A percentile compares a stretch with the other conserved stretches of the same genome.
phyloP scores from a whole-genome alignment of 208 protist genomes.

The Trichomonas vaginalis region DNA sequence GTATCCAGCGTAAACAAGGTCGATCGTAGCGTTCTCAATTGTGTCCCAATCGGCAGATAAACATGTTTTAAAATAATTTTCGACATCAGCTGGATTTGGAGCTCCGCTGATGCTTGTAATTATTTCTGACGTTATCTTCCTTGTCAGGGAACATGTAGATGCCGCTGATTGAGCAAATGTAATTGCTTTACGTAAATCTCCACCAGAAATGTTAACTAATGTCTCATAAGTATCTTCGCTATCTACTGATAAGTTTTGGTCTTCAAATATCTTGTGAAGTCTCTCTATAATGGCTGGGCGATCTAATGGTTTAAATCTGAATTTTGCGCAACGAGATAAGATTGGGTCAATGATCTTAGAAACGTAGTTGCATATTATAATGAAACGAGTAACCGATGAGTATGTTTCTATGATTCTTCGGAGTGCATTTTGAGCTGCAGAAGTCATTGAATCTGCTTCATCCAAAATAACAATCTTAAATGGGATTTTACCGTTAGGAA shows the following conservation, averaged over 20 bases:
- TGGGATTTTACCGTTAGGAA: slow-evolving; percentile 35
- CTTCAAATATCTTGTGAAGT: not conserved
- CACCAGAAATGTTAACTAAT: not conserved
- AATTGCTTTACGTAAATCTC: not conserved
- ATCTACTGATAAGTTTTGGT: not conserved
- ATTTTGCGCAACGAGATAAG: slow-evolving; percentile 94
- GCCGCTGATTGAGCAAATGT: not conserved
- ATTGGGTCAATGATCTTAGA: slow-evolving; percentile 80
- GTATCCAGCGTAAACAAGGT: not conserved
- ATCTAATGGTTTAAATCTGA: slow-evolving; percentile 81
- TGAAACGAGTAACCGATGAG: slow-evolving; percentile 86
- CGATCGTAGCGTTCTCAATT: not conserved
- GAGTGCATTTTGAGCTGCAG: slow-evolving; percentile 68
- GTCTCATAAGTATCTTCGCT: not conserved
- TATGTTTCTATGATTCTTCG: slow-evolving; percentile 35
- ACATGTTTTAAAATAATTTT: not conserved
- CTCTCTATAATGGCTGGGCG: not conserved
- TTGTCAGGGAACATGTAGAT: not conserved
- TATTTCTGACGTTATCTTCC: not conserved
- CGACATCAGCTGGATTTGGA: not conserved
- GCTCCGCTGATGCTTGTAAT: not conserved
- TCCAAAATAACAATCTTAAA: slow-evolving; percentile 99
- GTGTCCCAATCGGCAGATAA: not conserved
- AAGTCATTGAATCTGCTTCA: slow-evolving; percentile 93
- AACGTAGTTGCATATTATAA: slow-evolving; percentile 89